Percentiles rank a stretch among this genome's conserved stretches.
Evolutionary conservation across 2,329 filamentous ascomycete species (phyloP).

Genomic region (Bipolaris bicolor): DNA sequence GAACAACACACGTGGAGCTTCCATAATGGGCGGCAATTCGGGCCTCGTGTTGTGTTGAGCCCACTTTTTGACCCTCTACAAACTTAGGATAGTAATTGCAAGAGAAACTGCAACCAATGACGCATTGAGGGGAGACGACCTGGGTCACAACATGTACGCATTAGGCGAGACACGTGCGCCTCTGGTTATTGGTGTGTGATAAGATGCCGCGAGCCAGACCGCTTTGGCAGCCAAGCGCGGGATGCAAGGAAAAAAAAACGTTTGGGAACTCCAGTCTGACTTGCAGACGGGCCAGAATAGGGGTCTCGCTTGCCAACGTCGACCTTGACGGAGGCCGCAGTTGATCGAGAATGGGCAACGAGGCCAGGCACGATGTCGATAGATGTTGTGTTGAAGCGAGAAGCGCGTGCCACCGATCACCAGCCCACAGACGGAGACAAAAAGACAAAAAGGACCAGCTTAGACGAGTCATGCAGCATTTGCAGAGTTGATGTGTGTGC

Average conservation of each 20-base stretch:
- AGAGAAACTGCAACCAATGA: slow-evolving; percentile 31
- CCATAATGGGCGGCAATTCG: slow-evolving; percentile 8
- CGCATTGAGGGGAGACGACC: slow-evolving; percentile 5
- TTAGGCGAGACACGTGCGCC: slow-evolving; percentile 21
- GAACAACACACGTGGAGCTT: slow-evolving; percentile 1
- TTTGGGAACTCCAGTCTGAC: slow-evolving; percentile 11
- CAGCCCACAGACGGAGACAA: neutral
- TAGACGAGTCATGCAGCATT: slow-evolving; percentile 14
- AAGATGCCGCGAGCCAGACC: slow-evolving; percentile 34
- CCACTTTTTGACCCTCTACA: slow-evolving; percentile 16
- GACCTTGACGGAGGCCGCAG: neutral
- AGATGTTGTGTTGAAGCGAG: neutral
- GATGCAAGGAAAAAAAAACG: slow-evolving; percentile 26
- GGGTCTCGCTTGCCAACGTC: slow-evolving; percentile 15
- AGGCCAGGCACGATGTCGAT: neutral
- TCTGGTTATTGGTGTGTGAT: slow-evolving; percentile 41
- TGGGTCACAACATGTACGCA: slow-evolving; percentile 20
- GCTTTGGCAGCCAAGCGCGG: slow-evolving; percentile 30
- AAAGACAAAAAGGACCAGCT: neutral
- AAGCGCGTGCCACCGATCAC: slow-evolving; percentile 4
- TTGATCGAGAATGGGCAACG: neutral
- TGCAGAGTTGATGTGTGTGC: slow-evolving; percentile 17
- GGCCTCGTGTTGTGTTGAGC: slow-evolving; percentile 24
- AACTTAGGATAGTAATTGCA: slow-evolving; percentile 8
- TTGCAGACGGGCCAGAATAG: slow-evolving; percentile 12